These are phyloP conservation scores for Phaeosphaeriaceae sp. DNA, from an alignment of 2,329 filamentous ascomycete genomes.

Conservation along the genomic window DNA sequence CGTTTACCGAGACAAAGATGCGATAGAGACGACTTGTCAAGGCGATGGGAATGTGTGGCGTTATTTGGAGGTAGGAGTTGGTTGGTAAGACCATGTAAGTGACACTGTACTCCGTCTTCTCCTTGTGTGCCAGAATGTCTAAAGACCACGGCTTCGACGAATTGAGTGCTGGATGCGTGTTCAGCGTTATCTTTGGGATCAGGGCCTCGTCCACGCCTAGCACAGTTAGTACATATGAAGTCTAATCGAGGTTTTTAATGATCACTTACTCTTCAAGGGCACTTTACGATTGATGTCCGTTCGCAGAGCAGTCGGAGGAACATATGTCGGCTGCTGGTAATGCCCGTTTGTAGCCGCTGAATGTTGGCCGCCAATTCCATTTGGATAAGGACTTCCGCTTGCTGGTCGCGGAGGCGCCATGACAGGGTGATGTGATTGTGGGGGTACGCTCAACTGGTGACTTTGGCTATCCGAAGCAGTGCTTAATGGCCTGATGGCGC, in stretches of 20 bases:
- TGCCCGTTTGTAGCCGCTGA: conserved; percentile 30
- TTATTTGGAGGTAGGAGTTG: conserved; percentile 75
- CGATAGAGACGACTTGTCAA: conserved; percentile 75
- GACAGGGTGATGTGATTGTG: conserved; percentile 40
- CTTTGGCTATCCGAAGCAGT: conserved; percentile 41
- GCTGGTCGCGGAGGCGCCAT: conserved; percentile 51
- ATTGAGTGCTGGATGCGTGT: conserved; percentile 72
- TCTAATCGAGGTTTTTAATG: background rate
- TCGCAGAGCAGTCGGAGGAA: conserved; percentile 39
- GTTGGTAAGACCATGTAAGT: conserved; percentile 73
- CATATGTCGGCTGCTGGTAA: conserved; percentile 40
- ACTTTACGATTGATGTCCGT: conserved; percentile 40
- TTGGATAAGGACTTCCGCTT: conserved; percentile 54
- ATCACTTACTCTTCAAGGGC: conserved; percentile 56
- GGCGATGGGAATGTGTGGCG: conserved; percentile 68
- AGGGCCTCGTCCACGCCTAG: conserved; percentile 63
- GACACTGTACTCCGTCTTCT: conserved; percentile 72
- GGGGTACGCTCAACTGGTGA: conserved; percentile 36
- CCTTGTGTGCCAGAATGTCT: conserved; percentile 69
- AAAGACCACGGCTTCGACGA: conserved; percentile 68
- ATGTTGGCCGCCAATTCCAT: conserved; percentile 33
- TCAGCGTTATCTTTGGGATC: conserved; percentile 69
- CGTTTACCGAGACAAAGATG: conserved; percentile 76
- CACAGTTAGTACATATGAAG: conserved; percentile 30
- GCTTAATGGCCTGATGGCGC: conserved; percentile 46